Evolutionary conservation across 225 moss, liverwort and hornwort genomes (phyloP).

Genomic region (Anthoceros angustus): DNA sequence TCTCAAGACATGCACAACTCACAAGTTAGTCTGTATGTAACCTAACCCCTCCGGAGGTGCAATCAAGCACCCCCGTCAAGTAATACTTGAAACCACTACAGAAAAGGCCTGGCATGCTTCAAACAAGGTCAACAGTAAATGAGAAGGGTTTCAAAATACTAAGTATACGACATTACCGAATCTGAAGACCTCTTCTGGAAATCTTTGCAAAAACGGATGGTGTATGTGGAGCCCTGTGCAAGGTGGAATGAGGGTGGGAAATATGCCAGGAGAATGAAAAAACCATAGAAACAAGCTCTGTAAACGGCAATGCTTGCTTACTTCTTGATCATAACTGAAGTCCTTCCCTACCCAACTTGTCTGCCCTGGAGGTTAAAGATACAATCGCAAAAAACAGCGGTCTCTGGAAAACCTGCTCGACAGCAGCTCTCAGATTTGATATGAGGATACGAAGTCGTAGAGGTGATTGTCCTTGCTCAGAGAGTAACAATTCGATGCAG

Average conservation of each 20-base stretch:
- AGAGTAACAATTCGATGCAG: constrained; percentile 53
- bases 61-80: no score
- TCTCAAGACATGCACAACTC: constrained; percentile 15
- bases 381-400: not conserved
- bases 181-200: constrained; percentile 33
- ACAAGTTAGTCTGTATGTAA: constrained; percentile 9
- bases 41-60: no score
- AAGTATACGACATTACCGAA: constrained; percentile 19
- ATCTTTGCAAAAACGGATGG: constrained; percentile 73
- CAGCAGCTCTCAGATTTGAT: not conserved
- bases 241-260: not conserved
- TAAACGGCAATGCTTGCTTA: not conserved
- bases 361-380: constrained; percentile 10
- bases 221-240: constrained; percentile 36
- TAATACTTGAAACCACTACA: not conserved
- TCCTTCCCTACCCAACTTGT: constrained; percentile 32
- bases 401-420: not conserved
- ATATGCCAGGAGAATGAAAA: not conserved
- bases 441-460: constrained; percentile 78
- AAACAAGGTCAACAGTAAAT: not conserved
- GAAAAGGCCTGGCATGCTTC: not conserved
- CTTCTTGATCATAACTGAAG: constrained; percentile 6
- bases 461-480: constrained; percentile 39
- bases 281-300: not conserved
- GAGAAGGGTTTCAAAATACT: not conserved